Evolutionary conservation across 306 rosid species (phyloP), one percentile per base, ranked within the genome.

Genomic region (Dicorynia guianensis): DNA sequence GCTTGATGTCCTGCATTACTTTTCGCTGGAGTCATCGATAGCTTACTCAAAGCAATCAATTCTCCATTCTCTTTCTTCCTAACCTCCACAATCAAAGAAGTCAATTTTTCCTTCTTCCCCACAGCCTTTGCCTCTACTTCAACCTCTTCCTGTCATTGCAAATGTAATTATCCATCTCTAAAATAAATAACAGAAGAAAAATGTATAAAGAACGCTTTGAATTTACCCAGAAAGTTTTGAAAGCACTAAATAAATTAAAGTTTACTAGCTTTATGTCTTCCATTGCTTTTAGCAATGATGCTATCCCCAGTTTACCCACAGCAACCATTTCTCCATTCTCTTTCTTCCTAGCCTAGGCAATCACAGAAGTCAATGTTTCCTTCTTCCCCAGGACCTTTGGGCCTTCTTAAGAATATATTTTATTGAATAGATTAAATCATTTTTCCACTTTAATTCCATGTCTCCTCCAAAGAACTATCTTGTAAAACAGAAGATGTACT

Each of bases 111-210:
- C 75, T 61, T 79, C 55, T 66, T 15, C 55, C 55, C 85, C 61
- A 73, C 18, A 39, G 76, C 81, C 59, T 85, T 84, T 39, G 85
- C 89, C 56, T 72, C 80, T 11, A 83, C 33, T 67, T 81, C 88
- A 34, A 85, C 77, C 76, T 80, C 86, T 76, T 83, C 89, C 89
- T 88, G 77, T 54, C 34, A 60, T 52, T 33, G 20, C 1, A 38
- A 67, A 70, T 25, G 39, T 33, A 17, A 12, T 48, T 1, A 68
- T 15, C 56, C 9, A 19, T 25, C 4, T 5, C 30, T 38, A 50
- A 50, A 59, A 34, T 8, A 59, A 12, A 13, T 2, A 12, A 6
- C 12, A 59, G 1, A 25, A 57, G 7, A 12, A 57, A 40, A 46
- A 20, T 44, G 8, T 39, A 1, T 12, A 3, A 72, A 57, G n/a